These are phyloP conservation scores for Heritiera fomes DNA, from an alignment of 345 rosid genomes.

Conservation along the genomic window DNA sequence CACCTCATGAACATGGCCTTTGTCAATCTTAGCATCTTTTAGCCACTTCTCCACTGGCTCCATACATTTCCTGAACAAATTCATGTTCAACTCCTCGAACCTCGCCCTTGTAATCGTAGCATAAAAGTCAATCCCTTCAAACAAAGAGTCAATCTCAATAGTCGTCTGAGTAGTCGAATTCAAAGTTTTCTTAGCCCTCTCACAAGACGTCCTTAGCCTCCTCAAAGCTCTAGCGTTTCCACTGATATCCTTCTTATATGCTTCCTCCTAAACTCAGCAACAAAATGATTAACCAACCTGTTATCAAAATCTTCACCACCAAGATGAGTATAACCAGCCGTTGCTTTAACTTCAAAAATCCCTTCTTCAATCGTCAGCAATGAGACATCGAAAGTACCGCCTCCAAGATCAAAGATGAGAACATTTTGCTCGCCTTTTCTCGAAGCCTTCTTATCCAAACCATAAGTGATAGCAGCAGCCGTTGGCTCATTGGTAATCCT, in stretches of 20 bases:
- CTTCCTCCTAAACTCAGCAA: conserved; percentile 29
- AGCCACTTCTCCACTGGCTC: conserved; percentile 34
- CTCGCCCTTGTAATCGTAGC: conserved; percentile 29
- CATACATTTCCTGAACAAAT: conserved; percentile 33
- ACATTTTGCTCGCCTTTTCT: conserved; percentile 28
- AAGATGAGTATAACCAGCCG: conserved; percentile 36
- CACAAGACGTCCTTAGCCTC: conserved; percentile 29
- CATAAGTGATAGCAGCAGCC: conserved; percentile 30
- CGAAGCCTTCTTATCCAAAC: conserved; percentile 27
- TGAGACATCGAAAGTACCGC: conserved; percentile 30
- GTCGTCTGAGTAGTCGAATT: conserved; percentile 29
- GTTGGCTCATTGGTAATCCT: conserved; percentile 33
- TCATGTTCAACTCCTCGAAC: conserved; percentile 33
- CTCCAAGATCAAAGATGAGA: conserved; percentile 34
- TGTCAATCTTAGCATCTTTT: conserved; percentile 30
- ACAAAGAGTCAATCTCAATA: conserved; percentile 32
- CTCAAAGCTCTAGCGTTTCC: conserved; percentile 27
- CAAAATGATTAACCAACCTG: conserved; percentile 32
- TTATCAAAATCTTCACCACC: conserved; percentile 37
- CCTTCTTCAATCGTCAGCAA: conserved; percentile 34
- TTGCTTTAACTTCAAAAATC: conserved; percentile 36
- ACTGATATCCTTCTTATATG: conserved; percentile 28
- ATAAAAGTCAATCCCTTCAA: conserved; percentile 33
- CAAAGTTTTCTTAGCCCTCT: conserved; percentile 27
- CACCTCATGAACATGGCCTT: conserved; percentile 28